Percentiles rank a stretch among this genome's conserved stretches.
phyloP scores from a whole-genome alignment of 2,329 filamentous ascomycete species.

The Akanthomyces dipterigenus region DNA sequence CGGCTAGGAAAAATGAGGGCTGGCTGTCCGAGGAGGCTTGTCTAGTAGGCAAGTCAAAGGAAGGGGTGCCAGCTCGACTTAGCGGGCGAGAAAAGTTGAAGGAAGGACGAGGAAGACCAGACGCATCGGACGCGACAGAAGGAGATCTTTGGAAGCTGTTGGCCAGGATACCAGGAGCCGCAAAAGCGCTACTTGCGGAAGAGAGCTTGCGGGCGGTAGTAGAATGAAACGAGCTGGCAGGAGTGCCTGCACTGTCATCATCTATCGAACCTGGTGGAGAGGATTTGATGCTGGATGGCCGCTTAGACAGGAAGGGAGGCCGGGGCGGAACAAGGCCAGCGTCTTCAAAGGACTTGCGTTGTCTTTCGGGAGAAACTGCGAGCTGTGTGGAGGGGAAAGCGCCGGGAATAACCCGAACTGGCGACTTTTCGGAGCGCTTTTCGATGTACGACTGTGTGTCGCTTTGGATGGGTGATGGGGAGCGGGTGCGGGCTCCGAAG shows the following conservation, averaged over 20 bases:
- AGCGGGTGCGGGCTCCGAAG: slow-evolving; percentile 53
- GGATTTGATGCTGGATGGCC: slow-evolving; percentile 50
- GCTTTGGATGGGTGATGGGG: slow-evolving; percentile 45
- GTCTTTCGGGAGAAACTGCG: slow-evolving; percentile 33
- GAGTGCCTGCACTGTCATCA: slow-evolving; percentile 55
- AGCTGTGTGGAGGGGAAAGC: slow-evolving; percentile 32
- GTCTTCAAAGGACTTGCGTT: slow-evolving; percentile 43
- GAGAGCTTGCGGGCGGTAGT: slow-evolving; percentile 72
- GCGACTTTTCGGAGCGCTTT: slow-evolving; percentile 22
- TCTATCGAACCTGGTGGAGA: slow-evolving; percentile 60
- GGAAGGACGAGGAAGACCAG: slow-evolving; percentile 63
- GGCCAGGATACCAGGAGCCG: slow-evolving; percentile 49
- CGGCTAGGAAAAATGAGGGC: slow-evolving; percentile 54
- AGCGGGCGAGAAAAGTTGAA: slow-evolving; percentile 94
- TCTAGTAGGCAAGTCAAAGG: slow-evolving; percentile 50
- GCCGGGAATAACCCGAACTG: slow-evolving; percentile 26
- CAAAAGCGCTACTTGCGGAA: slow-evolving; percentile 52
- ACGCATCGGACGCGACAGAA: slow-evolving; percentile 77
- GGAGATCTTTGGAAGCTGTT: slow-evolving; percentile 66
- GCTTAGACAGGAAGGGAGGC: slow-evolving; percentile 38
- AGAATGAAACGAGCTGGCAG: slow-evolving; percentile 51
- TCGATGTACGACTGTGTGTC: slow-evolving; percentile 26
- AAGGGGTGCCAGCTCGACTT: slow-evolving; percentile 62
- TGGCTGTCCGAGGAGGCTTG: slow-evolving; percentile 64
- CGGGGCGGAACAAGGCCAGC: slow-evolving; percentile 44